These are phyloP conservation scores for Phanerochaete sordida DNA, from an alignment of 768 basidiomycete species.

Conservation along the genomic window DNA sequence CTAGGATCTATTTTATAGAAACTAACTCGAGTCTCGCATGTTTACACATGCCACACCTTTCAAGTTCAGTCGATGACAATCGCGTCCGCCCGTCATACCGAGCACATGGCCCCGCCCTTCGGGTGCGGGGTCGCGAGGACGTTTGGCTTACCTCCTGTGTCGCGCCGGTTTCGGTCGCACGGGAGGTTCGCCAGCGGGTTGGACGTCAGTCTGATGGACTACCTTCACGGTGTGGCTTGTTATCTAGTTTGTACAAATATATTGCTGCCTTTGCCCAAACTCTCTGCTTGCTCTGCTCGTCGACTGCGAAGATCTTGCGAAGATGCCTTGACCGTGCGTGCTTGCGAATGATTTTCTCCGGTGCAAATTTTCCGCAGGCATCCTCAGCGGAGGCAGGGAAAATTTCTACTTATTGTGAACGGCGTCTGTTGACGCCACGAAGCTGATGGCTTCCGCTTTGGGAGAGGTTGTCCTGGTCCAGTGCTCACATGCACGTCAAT, in stretches of 20 bases:
- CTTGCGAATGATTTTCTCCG: no score
- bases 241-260: background rate
- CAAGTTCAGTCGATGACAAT: constrained; percentile 69
- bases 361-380: no score
- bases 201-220: constrained; percentile 41
- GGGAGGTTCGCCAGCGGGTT: constrained; percentile 32
- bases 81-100: constrained; percentile 63
- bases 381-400: no score
- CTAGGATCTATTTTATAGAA: constrained; percentile 80
- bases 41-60: constrained; percentile 73
- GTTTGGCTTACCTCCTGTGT: constrained; percentile 37
- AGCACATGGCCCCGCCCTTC: constrained; percentile 47
- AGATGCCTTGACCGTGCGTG: no score
- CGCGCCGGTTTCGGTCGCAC: constrained; percentile 22
- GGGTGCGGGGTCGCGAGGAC: constrained; percentile 49
- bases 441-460: background rate
- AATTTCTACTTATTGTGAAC: no score
- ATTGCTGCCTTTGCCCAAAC: background rate
- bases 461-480: no score
- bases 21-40: constrained; percentile 78
- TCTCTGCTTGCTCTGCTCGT: background rate
- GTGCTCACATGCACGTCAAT: no score
- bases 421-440: background rate
- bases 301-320: no score
- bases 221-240: background rate